Conservation (phyloP, 106 monocot species). For the Platanthera zijinensis region DNA sequence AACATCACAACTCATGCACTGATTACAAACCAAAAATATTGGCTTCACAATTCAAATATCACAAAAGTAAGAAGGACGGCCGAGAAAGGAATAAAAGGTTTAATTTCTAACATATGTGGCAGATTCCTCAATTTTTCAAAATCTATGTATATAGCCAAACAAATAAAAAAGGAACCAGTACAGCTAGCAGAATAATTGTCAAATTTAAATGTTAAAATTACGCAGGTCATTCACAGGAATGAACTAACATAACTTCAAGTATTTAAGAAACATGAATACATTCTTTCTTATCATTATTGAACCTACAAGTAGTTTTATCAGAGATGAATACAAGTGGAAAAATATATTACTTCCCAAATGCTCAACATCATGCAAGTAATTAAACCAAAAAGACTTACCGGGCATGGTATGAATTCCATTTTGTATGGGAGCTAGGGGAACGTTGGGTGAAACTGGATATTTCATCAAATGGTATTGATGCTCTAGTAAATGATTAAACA, state of each 20-base stretch:
- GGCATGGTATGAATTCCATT: slow-evolving; percentile 77
- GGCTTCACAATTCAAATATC: background rate
- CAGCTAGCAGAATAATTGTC: background rate
- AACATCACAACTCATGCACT: no score
- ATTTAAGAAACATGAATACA: no score
- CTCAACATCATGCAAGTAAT: background rate
- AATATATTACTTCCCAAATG: background rate
- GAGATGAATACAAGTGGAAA: background rate
- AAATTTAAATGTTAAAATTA: background rate
- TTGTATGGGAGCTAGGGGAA: slow-evolving; percentile 69
- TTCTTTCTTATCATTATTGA: background rate
- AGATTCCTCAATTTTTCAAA: background rate
- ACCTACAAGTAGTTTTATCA: background rate
- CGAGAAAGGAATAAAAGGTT: background rate
- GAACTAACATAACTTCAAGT: no score
- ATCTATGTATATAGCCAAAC: background rate
- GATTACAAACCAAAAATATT: no score
- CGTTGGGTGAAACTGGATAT: slow-evolving; percentile 51
- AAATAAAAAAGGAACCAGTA: background rate
- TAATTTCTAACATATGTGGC: background rate
- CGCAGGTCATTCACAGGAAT: background rate
- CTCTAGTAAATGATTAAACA: slow-evolving; percentile 88
- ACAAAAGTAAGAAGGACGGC: background rate
- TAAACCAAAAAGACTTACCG: slow-evolving; percentile 48
- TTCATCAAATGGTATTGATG: slow-evolving; percentile 89